phyloP scores from a whole-genome alignment of 768 basidiomycete genomes.

The Macrocybe gigantea region DNA sequence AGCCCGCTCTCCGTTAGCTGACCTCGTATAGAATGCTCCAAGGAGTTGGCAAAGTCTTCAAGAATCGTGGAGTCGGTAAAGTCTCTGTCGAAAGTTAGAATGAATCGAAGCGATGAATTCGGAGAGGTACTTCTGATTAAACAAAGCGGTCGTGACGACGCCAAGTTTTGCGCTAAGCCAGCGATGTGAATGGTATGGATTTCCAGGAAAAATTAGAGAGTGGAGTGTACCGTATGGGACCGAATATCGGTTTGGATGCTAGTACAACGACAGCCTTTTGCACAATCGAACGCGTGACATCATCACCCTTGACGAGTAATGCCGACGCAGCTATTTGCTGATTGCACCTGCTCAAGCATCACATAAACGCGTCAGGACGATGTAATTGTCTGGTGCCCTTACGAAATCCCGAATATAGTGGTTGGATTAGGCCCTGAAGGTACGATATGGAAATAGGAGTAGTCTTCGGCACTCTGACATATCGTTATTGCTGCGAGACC shows the following conservation, averaged over 20 bases:
- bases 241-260: constrained; percentile 86
- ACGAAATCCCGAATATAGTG: constrained; percentile 97
- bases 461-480: constrained; percentile 80
- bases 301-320: constrained; percentile 70
- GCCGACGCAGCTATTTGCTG: constrained; percentile 84
- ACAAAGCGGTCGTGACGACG: constrained; percentile 88
- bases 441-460: constrained; percentile 93
- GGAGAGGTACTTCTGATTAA: constrained; percentile 65
- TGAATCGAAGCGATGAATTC: neutral
- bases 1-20: constrained; percentile 90
- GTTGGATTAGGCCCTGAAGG: constrained; percentile 62
- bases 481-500: constrained; percentile 1
- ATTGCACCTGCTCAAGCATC: constrained; percentile 60
- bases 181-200: neutral
- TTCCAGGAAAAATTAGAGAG: neutral
- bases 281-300: constrained; percentile 93
- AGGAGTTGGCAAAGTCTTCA: constrained; percentile 76
- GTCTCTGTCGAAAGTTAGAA: constrained; percentile 44
- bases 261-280: constrained; percentile 97
- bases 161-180: constrained; percentile 77
- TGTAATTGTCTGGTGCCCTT: constrained; percentile 19
- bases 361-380: neutral
- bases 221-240: constrained; percentile 71
- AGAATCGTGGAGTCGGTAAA: constrained; percentile 85
- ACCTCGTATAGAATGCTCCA: constrained; percentile 69